phyloP scores from a whole-genome alignment of 257 asterid genomes.

The Forsythia viridissima region DNA sequence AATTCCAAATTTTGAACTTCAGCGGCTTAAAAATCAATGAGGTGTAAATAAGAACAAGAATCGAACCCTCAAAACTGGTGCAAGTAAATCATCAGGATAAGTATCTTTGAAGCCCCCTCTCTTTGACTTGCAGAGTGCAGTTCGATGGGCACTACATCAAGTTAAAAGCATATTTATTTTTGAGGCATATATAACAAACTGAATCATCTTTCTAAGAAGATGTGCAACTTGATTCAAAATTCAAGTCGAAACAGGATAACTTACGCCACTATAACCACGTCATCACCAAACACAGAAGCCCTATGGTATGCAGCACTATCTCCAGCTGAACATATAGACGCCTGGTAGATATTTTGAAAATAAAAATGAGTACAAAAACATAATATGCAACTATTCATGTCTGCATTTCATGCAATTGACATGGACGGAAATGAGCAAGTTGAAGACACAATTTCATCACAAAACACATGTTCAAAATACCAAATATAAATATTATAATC shows the following conservation, averaged over 20 bases:
- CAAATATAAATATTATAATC: background rate
- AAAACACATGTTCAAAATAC: background rate
- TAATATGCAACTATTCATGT: background rate
- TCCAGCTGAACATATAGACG: conserved; percentile 84
- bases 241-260: conserved; percentile 31
- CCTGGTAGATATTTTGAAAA: conserved; percentile 48
- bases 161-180: conserved; percentile 19
- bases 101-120: conserved; percentile 98
- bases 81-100: conserved; percentile 90
- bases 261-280: conserved; percentile 98
- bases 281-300: conserved; percentile 86
- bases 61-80: conserved; percentile 83
- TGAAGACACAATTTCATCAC: background rate
- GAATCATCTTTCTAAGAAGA: conserved; percentile 7
- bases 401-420: background rate
- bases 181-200: background rate
- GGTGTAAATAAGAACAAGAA: conserved; percentile 21
- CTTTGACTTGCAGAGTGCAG: conserved; percentile 91
- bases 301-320: conserved; percentile 95
- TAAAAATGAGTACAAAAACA: background rate
- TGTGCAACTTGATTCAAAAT: conserved; percentile 4
- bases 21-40: background rate
- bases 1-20: conserved; percentile 2
- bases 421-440: background rate
- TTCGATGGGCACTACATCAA: conserved; percentile 78